Evolutionary conservation across 2,329 filamentous ascomycete species (phyloP), one percentile per base, ranked within the genome.

Genomic region (Curvularia hawaiiensis): DNA sequence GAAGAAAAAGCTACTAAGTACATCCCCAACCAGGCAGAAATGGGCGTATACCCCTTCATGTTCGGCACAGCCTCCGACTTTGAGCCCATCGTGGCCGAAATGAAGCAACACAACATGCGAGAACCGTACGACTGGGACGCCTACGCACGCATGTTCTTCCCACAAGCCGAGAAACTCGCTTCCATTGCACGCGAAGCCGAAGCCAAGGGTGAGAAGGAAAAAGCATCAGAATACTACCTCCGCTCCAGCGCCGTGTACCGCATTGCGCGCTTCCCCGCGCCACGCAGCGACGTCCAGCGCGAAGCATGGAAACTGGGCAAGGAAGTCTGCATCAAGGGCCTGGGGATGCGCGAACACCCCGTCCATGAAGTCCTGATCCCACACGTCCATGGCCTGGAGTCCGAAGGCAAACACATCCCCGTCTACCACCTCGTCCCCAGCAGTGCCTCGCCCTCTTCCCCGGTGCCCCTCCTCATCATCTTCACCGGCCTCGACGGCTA

Each of bases 31-130:
- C 35, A 76, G 72, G 75, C 75, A 38, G 67, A 74, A 35, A 87
- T 86, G 76, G 82, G 85, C 55, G 80, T 91, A 9, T 90, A 90
- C 66, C 88, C 88, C 0, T 92, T 92, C 80, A 90, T 92, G 79
- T 90, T 92, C 75, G 85, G 87, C 48, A 78, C 81, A 4, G 83
- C 84, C 56, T 80, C 85, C 56, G 90, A 92, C 75, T 91, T 92
- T 69, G 82, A 84, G 64, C 88, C 88, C 18, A 82, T 92, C 31
- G 90, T 90, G 50, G 72, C 83, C n/a, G 77, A 84, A 54, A 78
- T 92, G 44, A 84, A 88, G 47, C 75, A 82, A 77, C 78, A 84
- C 67, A 79, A 84, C 65, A 81, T 88, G 72, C 85, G 88, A 71
- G 87, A 91, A 66, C 87, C 85, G 12, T 87, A 85, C 62, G 70